A percentile compares a stretch with the other conserved stretches of the same genome.
Evolutionary conservation across 2,329 filamentous ascomycete genomes (phyloP).

Genomic region (Emydomyces testavorans): DNA sequence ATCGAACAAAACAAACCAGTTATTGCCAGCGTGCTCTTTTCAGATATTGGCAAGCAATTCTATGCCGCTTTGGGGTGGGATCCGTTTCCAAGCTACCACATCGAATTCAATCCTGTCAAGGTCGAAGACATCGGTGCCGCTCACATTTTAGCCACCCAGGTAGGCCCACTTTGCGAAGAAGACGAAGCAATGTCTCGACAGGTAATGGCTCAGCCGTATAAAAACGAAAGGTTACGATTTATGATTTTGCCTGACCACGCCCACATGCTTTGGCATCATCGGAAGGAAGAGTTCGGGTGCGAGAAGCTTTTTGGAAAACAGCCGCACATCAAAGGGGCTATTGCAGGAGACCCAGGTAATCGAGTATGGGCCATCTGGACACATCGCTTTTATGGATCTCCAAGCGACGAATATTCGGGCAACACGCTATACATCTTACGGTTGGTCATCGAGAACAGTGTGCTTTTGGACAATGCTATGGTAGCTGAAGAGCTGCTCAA

Average conservation of each 20-base stretch:
- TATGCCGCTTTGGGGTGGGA: slow-evolving; percentile 19
- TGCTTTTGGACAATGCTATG: background rate
- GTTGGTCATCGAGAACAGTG: slow-evolving; percentile 14
- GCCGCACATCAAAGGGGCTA: slow-evolving; percentile 18
- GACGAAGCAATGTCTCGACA: slow-evolving; percentile 9
- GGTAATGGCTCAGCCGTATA: background rate
- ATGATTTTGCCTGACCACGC: slow-evolving; percentile 19
- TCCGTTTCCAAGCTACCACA: slow-evolving; percentile 17
- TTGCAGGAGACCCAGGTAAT: slow-evolving; percentile 16
- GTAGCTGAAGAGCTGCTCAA: background rate
- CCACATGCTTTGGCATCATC: slow-evolving; percentile 20
- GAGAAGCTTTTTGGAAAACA: slow-evolving; percentile 15
- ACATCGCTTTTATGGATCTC: slow-evolving; percentile 14
- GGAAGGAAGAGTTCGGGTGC: slow-evolving; percentile 19
- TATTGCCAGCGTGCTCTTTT: slow-evolving; percentile 20
- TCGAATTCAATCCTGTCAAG: slow-evolving; percentile 14
- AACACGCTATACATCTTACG: slow-evolving; percentile 19
- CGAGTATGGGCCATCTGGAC: slow-evolving; percentile 17
- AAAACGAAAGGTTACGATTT: slow-evolving; percentile 12
- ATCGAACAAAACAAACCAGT: slow-evolving; percentile 4
- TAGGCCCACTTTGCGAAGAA: slow-evolving; percentile 9
- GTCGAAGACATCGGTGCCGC: background rate
- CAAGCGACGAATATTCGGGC: background rate
- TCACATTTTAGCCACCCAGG: background rate
- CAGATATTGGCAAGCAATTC: slow-evolving; percentile 19